Evolutionary conservation across 441 rosid genomes (phyloP), one percentile per base, ranked within the genome.

Genomic region (Corymbia citriodora): DNA sequence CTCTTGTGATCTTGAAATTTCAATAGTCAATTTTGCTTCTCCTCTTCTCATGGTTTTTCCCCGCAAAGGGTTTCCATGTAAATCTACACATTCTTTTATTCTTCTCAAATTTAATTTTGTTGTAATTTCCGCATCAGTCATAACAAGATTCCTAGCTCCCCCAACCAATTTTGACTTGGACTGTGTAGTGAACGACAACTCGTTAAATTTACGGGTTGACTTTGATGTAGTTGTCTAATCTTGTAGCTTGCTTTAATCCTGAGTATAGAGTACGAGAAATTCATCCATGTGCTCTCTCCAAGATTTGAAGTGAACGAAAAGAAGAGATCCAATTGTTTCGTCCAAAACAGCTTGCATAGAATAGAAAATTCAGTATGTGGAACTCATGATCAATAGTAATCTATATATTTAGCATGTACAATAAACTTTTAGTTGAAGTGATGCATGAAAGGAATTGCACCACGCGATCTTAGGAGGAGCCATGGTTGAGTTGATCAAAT

Each of bases 11-110:
- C 19, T 9, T 55, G 7, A 23, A 55, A 55, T 2, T 55, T 55
- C 19, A 55, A 55, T 3, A 55, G 19, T 55, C 1, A 2, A 55
- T 55, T 55, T 55, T 55, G 23, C 19, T 55, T 55, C 0, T 55
- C 1, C 3, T 0, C 57, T 55, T 0, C 59, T 2, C 1, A 0
- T 55, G 59, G 19, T 55, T 55, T 55, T 55, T 55, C 59, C 59
- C 59, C 9, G 8, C 59, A 55, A 55, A 19, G 2, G 59, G 18
- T 55, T 55, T 55, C 59, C 10, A 55, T 23, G 0, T 1, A 55
- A 55, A 55, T 3, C 19, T 55, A 2, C 0, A 0, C 0, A 23
- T 55, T 55, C 25, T 55, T 8, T 55, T 55, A 55, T 55, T 55
- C 59, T 55, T 55, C 0, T 55, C 1, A 18, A 1, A 0, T 55